Evolutionary conservation across 805 yeast genomes (phyloP), one percentile per base, ranked within the genome.

Genomic region (Lipomyces sp.): DNA sequence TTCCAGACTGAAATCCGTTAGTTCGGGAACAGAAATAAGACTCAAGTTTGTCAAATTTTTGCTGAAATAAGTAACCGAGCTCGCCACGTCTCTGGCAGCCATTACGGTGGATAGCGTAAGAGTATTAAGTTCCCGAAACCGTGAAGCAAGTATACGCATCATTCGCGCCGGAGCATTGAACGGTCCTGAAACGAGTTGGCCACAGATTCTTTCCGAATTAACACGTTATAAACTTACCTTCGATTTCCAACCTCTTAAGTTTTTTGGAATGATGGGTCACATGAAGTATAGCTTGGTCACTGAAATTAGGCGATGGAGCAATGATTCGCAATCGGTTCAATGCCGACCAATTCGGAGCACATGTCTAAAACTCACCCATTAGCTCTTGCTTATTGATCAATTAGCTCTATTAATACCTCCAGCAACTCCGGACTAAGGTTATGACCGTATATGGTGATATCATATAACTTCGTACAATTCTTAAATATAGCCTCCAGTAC

Each of bases 71-170:
- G 33, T 51, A 13, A 51, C 54, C 1, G 54, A 51, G 54, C n/a
- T 30, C 15, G 33, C 54, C 11, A 51, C 54, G 10, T 51, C 54
- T 24, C 54, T 30, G 4, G 54, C 54, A 2, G 54, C 6, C 33
- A 51, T 24, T 30, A 32, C 33, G 10, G 54, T 51, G 24, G 54
- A 51, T 13, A 51, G 33, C 15, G 54, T 51, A 30, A 51, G 33
- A 24, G 54, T 51, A 7, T 51, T 13, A 24, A 51, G 54, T 18
- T 51, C 54, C 15, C 54, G 54, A n/a, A 51, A 51, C 6, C 54
- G 54, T 30, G 54, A 51, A 6, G 54, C 54, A 51, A 51, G 54
- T 3, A 51, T 51, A 32, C 54, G 54, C 54, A 51, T 51, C 33
- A 30, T 51, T 24, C 54, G 30, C 33, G 54, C 54, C 24, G 54